Evolutionary conservation across 1,139 yeast genomes (phyloP), one percentile per base, ranked within the genome.

Genomic region (Protomyces pachydermus): DNA sequence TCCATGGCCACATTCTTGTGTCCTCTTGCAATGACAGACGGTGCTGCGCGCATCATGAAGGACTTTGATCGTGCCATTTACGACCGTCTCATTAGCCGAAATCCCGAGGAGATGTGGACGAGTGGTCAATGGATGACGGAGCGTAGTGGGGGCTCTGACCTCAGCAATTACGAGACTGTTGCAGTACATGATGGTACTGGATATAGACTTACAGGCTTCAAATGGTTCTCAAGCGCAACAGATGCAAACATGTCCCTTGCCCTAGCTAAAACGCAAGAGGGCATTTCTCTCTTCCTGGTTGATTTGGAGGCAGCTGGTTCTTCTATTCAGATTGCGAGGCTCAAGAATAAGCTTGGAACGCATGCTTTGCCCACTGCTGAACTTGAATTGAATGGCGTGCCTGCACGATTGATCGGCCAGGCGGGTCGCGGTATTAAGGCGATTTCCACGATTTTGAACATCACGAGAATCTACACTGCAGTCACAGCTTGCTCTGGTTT

Each of bases 41-140:
- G 76, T n/a, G 72, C 73, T 60, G 76, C 76, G 0, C 66, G 74
- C 9, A 70, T 73, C 20, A 61, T 72, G 50, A 73, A 71, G 55
- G 65, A 69, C 37, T 65, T 68, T 56, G 68, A 69, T 3, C 68
- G 69, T 3, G 65, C 67, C 34, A 69, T 69, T n/a, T 71, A 53
- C 61, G 65, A 68, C 23, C 71, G 69, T 16, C 67, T 73, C 35
- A 71, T 69, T 1, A 58, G 70, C 12, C 67, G 73, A 3, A 74
- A 42, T 10, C 23, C 48, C 6, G 25, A 73, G 54, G 72, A 65
- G 42, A 71, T 72, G 1, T 74, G 75, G 75, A 73, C 73, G 4
- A 71, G 74, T 3, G 75, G 76, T 12, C 76, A 73, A 56, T 73
- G 76, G 76, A 73, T 73, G 76, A 73, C 76, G 0, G 76, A 73